Percentiles rank a stretch among this genome's conserved stretches.
Evolutionary conservation across 148 eudicot species (phyloP).

Genomic region (Camellia granthamiana): DNA sequence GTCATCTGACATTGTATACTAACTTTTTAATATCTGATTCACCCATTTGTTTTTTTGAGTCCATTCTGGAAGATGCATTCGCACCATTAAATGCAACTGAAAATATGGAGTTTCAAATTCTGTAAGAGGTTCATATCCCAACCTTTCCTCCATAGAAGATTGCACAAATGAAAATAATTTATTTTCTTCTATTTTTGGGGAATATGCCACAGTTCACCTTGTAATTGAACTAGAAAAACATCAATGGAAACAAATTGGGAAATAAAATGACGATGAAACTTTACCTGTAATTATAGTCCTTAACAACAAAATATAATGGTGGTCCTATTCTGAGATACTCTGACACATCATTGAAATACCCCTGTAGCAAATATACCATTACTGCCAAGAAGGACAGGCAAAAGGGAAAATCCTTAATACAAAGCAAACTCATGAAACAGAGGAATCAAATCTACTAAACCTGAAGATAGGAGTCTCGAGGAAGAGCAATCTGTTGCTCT

Average conservation of each 20-base stretch:
- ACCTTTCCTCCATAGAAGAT: not conserved
- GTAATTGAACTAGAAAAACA: not conserved
- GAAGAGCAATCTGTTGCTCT: conserved; percentile 97
- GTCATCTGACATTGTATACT: not conserved
- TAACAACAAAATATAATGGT: conserved; percentile 67
- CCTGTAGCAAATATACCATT: conserved; percentile 36
- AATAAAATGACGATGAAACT: not conserved
- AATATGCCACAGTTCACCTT: not conserved
- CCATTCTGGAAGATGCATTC: not conserved
- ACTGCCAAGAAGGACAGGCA: conserved; percentile 1
- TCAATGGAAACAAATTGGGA: not conserved
- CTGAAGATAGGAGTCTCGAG: conserved; percentile 98
- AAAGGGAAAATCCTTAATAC: conserved; percentile 3
- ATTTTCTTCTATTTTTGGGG: not conserved
- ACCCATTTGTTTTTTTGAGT: not conserved
- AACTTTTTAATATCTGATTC: not conserved
- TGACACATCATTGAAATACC: conserved; percentile 53
- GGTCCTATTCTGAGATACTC: conserved; percentile 70
- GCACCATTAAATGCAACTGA: not conserved
- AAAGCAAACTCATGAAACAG: conserved; percentile 7
- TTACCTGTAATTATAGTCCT: conserved; percentile 71
- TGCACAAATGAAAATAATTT: too few species aligned
- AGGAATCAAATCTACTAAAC: conserved; percentile 28
- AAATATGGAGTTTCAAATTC: not conserved
- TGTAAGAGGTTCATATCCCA: not conserved